phyloP scores from a whole-genome alignment of 805 yeast species.

The Metschnikowia koreensis region DNA sequence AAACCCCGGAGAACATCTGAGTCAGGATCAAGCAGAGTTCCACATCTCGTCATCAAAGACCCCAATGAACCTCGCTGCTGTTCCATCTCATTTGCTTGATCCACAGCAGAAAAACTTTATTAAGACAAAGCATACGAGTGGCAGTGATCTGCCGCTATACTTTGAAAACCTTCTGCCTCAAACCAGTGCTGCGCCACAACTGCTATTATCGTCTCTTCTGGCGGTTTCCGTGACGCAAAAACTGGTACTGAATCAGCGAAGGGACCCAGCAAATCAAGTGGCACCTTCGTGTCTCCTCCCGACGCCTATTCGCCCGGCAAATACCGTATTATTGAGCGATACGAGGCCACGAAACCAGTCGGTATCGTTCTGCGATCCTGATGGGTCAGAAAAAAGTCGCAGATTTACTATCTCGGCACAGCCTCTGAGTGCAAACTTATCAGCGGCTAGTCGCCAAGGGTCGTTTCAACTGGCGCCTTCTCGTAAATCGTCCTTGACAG shows the following conservation, averaged over 20 bases:
- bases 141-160: constrained; percentile 3
- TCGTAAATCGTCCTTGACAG: constrained; percentile 11
- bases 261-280: constrained; percentile 1
- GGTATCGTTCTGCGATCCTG: constrained; percentile 38
- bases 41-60: neutral
- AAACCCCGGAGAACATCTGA: neutral
- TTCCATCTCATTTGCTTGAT: constrained; percentile 9
- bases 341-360: constrained; percentile 13
- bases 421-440: constrained; percentile 34
- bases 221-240: constrained; percentile 4
- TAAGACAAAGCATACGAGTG: constrained; percentile 1
- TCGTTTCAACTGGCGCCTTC: constrained; percentile 9
- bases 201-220: constrained; percentile 1
- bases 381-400: constrained; percentile 35
- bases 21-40: neutral
- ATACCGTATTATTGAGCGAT: constrained; percentile 6
- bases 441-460: constrained; percentile 11
- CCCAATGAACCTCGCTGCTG: constrained; percentile 5
- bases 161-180: constrained; percentile 8
- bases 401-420: constrained; percentile 45
- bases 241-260: constrained; percentile 9
- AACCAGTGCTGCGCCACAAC: constrained; percentile 5
- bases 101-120: constrained; percentile 4
- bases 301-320: constrained; percentile 8
- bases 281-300: constrained; percentile 11